phyloP scores from a whole-genome alignment of 441 rosid genomes.

The Dalechampia spathulata region DNA sequence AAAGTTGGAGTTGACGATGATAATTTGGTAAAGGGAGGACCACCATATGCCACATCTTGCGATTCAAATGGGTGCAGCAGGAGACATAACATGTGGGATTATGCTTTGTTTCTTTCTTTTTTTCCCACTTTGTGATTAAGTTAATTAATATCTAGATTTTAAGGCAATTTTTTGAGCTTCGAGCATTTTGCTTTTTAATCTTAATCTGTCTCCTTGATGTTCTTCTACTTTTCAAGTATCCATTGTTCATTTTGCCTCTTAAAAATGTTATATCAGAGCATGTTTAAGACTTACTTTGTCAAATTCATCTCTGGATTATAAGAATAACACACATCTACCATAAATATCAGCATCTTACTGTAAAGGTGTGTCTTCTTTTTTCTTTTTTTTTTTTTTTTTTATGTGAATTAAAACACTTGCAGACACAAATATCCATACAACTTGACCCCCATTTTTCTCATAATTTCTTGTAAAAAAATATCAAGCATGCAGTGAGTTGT shows the following conservation, averaged over 20 bases:
- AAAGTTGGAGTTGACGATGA: no score
- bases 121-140: not conserved
- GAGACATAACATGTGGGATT: slow-evolving; percentile 31
- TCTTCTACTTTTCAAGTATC: not conserved
- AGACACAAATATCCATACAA: slow-evolving; percentile 6
- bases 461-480: not conserved
- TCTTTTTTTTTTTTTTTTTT: no score
- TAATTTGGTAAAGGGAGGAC: no score
- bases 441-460: not conserved
- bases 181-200: slow-evolving; percentile 6
- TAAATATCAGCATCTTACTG: no score
- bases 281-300: no score
- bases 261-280: no score
- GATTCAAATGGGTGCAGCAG: slow-evolving; percentile 20
- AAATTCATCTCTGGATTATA: no score
- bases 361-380: no score
- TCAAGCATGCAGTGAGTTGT: slow-evolving; percentile 16
- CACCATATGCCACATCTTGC: not conserved
- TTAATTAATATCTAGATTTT: slow-evolving; percentile 8
- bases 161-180: slow-evolving; percentile 13
- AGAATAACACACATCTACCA: slow-evolving; percentile 12
- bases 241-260: no score
- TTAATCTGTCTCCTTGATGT: slow-evolving; percentile 6
- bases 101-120: slow-evolving; percentile 20
- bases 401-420: no score